These are phyloP conservation scores for Prunella vulgaris DNA, from an alignment of 257 asterid genomes.

Conservation along the genomic window DNA sequence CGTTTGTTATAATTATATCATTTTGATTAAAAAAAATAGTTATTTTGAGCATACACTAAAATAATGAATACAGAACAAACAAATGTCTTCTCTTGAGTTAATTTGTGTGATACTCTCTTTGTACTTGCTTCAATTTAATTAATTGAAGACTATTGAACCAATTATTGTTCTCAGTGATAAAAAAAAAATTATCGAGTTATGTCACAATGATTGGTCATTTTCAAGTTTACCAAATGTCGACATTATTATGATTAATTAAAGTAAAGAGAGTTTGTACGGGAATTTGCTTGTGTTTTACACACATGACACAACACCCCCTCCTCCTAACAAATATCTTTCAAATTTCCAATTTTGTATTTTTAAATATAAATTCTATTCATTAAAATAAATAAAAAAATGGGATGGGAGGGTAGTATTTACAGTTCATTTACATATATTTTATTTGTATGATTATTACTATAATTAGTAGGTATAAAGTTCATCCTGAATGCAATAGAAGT, in stretches of 20 bases:
- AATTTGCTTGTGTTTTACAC: conserved; percentile 21
- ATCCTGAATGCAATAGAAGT: not conserved
- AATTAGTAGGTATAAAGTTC: too few species aligned
- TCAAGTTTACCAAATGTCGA: conserved; percentile 20
- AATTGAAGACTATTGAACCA: conserved; percentile 30
- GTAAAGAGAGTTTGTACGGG: not conserved
- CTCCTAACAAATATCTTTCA: not conserved
- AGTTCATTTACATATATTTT: too few species aligned
- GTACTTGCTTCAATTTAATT: conserved; percentile 23
- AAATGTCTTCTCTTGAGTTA: conserved; percentile 30
- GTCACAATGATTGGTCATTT: conserved; percentile 37
- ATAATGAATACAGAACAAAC: conserved; percentile 23
- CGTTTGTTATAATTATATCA: too few species aligned
- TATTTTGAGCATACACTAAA: not conserved
- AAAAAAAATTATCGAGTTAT: conserved; percentile 17
- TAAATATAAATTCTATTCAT: not conserved
- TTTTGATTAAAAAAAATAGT: too few species aligned
- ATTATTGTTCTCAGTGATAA: conserved; percentile 36
- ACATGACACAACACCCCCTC: too few species aligned
- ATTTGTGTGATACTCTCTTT: conserved; percentile 24
- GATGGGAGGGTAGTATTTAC: not conserved
- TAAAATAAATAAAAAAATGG: too few species aligned
- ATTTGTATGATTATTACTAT: too few species aligned
- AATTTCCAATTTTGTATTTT: not conserved
- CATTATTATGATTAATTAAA: conserved; percentile 11